Evolutionary conservation across 805 yeast species (phyloP), one percentile per base, ranked within the genome.

Genomic region (Lipomyces yamanashiensis): DNA sequence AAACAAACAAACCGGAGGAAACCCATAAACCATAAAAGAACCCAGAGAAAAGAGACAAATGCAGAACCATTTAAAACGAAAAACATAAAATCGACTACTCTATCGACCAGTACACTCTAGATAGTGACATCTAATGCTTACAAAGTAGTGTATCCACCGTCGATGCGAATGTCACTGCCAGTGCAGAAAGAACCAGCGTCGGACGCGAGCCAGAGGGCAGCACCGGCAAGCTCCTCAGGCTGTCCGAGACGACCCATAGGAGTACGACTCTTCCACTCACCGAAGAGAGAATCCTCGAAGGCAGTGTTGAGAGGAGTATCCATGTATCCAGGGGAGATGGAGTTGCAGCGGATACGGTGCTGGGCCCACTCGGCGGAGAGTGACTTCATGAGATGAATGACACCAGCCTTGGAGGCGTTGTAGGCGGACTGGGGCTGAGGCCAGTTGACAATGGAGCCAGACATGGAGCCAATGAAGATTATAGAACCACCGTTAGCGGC

Each of bases 341-440:
- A 81, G 81, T 86, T 86, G 71, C 86, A 87, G 70, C 89, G 80
- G 71, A 85, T 85, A 74, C 81, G 81, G 79, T 83, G 82, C 64
- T 83, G 84, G 58, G 90, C 89, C 90, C 90, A 86, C 76, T 86
- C 90, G 64, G 87, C 85, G 39, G 89, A 88, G 69, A 86, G 81
- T n/a, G 88, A 84, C 75, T 84, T 80, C 71, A 81, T 85, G 76
- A 86, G 80, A 76, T 86, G 90, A 67, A 83, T 82, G 44, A 86
- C 90, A 64, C 86, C 90, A 39, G 90, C 89, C 80, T 86, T 86
- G 71, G 88, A 83, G 78, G 87, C 87, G 77, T 86, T 86, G 80
- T 86, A 86, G 74, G 87, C 86, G 66, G 81, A 77, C 76, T 86
- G 89, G 12, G 88, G 88, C 77, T 86, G 89, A 48, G 90, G 89